These are phyloP conservation scores for Fusarium oligoseptatum DNA, from an alignment of 2,329 filamentous ascomycete species.

Conservation along the genomic window DNA sequence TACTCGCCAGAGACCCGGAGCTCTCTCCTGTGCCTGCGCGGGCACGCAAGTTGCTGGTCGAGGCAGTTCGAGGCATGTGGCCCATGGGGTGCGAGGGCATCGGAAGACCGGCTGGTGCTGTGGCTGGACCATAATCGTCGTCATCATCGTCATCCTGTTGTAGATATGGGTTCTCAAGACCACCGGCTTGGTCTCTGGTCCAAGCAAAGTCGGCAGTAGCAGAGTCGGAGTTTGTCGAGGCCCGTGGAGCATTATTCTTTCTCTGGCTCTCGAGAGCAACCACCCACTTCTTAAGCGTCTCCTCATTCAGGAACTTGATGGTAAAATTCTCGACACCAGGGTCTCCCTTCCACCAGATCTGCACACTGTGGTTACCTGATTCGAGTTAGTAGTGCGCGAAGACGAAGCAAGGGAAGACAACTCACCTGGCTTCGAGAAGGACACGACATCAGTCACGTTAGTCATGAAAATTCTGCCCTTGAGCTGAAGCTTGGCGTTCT, in stretches of 20 bases:
- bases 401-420: slow-evolving; percentile 16
- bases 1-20: slow-evolving; percentile 67
- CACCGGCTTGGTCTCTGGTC: slow-evolving; percentile 75
- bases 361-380: slow-evolving; percentile 89
- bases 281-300: slow-evolving; percentile 94
- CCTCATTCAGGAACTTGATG: slow-evolving; percentile 92
- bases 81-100: slow-evolving; percentile 46
- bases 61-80: slow-evolving; percentile 61
- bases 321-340: slow-evolving; percentile 96
- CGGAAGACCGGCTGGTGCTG: slow-evolving; percentile 54
- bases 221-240: slow-evolving; percentile 61
- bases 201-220: slow-evolving; percentile 82
- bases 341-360: slow-evolving; percentile 99
- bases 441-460: slow-evolving; percentile 96
- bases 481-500: slow-evolving; percentile 87
- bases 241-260: slow-evolving; percentile 67
- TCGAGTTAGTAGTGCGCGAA: slow-evolving; percentile 45
- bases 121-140: slow-evolving; percentile 61
- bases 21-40: slow-evolving; percentile 83
- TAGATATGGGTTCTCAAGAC: slow-evolving; percentile 86
- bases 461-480: slow-evolving; percentile 99
- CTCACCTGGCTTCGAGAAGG: slow-evolving; percentile 87
- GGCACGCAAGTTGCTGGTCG: slow-evolving; percentile 80
- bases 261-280: slow-evolving; percentile 82
- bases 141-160: slow-evolving; percentile 72